Conservation (phyloP, 495 filamentous ascomycete genomes). For the Tuber magnatum region DNA sequence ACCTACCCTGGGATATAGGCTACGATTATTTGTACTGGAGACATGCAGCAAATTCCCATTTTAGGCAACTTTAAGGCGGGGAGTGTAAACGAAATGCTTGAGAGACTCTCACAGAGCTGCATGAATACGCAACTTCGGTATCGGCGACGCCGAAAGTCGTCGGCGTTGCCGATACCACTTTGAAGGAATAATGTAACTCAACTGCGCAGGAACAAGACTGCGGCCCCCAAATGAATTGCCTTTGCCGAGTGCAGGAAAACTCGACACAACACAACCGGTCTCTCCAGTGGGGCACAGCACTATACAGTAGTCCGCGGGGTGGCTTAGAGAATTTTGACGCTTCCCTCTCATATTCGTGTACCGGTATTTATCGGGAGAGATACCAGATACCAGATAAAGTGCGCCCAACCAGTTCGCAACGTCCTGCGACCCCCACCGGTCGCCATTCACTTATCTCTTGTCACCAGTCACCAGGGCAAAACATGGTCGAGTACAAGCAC, state of each 20-base stretch:
- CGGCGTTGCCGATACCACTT: background rate
- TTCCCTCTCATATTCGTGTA: background rate
- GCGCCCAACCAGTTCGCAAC: background rate
- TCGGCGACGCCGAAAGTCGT: constrained; percentile 1
- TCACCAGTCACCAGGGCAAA: background rate
- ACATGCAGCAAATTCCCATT: background rate
- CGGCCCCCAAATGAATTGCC: background rate
- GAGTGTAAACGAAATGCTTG: background rate
- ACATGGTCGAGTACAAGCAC: background rate
- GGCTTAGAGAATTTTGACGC: background rate
- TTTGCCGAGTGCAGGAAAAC: background rate
- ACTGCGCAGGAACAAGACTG: background rate
- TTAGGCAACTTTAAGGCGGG: background rate
- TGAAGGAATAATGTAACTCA: background rate
- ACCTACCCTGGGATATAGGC: background rate
- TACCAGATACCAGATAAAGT: background rate
- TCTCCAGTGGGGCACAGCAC: background rate
- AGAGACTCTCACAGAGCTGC: background rate
- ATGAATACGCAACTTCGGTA: background rate
- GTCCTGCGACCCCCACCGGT: background rate
- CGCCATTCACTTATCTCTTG: background rate
- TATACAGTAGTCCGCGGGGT: background rate
- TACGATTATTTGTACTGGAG: background rate
- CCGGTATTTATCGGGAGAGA: background rate
- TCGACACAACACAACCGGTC: background rate